Evolutionary conservation across 2,329 filamentous ascomycete species (phyloP), one percentile per base, ranked within the genome.

Genomic region (Sporothrix sp.): DNA sequence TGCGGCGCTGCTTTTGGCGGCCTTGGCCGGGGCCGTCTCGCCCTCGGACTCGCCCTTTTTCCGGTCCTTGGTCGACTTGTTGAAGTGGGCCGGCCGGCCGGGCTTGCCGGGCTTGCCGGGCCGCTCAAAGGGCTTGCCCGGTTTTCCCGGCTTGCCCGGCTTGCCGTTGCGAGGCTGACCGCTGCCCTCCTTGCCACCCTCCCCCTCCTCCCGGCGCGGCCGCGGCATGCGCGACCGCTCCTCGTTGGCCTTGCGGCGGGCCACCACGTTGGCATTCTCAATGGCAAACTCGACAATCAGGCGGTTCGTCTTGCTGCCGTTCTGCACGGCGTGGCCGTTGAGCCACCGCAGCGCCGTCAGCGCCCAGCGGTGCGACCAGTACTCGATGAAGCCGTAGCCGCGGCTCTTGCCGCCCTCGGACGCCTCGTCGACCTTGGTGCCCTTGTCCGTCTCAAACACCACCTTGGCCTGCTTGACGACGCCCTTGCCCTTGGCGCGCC

Each of bases 351-450:
- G 72, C 21, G 88, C 93, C 87, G 97, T 97, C 35, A 98, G 75
- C 13, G 93, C 93, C 74, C 85, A 91, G 45, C 93, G 84, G 63
- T 98, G 93, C 27, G 87, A 93, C 57, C 82, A 85, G 68, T 96
- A 98, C 69, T 98, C 93, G 58, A 98, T 85, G 71, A 98, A 98
- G 11, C 94, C 93, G 65, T 98, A 98, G 5, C 93, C 93, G 64
- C 91, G 80, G 64, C 86, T 93, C 63, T 86, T 79, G 42, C 90
- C 90, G 7, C 82, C 88, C 38, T 36, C 52, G 27, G 38, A 44
- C 40, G 47, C n/a, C 68, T 95, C 89, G 8, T 76, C 68, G 13
- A 95, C 81, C 70, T 96, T 97, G 61, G 81, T 81, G 40, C 93
- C 93, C 59, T 93, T 82, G 32, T 79, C 78, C 51, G 84, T 86